Evolutionary conservation across 306 rosid species (phyloP).

Genomic region (Myrica gale): DNA sequence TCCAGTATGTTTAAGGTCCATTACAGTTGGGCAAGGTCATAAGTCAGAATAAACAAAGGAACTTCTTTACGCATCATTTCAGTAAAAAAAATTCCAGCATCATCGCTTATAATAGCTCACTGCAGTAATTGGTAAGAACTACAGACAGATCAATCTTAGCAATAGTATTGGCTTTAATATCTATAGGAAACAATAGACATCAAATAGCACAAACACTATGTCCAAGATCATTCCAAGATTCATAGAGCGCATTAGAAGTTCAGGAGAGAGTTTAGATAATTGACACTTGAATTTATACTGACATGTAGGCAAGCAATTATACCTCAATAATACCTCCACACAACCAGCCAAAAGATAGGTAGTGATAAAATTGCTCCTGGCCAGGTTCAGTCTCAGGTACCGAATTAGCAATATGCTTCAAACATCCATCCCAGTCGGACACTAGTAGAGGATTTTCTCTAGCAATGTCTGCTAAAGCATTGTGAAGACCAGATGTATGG

Average conservation of each 20-base stretch:
- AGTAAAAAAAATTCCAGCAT: background rate
- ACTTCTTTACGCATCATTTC: background rate
- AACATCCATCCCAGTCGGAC: constrained; percentile 88
- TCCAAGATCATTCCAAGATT: constrained; percentile 17
- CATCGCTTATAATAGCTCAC: background rate
- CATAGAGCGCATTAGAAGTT: constrained; percentile 11
- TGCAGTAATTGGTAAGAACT: background rate
- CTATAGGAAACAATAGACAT: background rate
- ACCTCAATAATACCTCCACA: constrained; percentile 99
- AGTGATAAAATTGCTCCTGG: constrained; percentile 84
- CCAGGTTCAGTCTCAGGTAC: constrained; percentile 90
- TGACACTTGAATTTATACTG: constrained; percentile 7
- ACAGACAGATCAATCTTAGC: background rate
- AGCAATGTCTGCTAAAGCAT: constrained; percentile 55
- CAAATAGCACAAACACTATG: background rate
- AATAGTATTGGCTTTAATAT: background rate
- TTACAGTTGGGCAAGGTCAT: background rate
- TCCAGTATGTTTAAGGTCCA: background rate
- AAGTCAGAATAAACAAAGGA: background rate
- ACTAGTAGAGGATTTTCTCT: constrained; percentile 66
- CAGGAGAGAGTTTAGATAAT: background rate
- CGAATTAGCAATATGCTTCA: constrained; percentile 53
- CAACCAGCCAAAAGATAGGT: constrained; percentile 81
- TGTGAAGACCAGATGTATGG: constrained; percentile 97
- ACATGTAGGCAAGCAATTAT: constrained; percentile 27